These are phyloP conservation scores for Aspergillus texensis DNA, from an alignment of 2,329 filamentous ascomycete species.

Conservation along the genomic window DNA sequence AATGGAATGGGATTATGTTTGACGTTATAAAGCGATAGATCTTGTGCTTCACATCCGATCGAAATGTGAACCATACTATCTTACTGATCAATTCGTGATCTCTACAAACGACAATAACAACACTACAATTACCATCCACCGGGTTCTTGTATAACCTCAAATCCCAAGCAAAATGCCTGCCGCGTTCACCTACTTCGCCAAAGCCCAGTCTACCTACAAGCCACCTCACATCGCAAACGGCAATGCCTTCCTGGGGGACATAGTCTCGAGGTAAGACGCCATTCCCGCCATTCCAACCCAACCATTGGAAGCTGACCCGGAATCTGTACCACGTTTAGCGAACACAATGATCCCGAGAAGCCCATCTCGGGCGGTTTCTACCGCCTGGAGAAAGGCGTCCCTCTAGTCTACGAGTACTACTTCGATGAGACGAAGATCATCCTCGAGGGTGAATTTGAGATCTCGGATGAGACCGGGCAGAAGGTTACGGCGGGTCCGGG, in stretches of 20 bases:
- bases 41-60: not conserved
- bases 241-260: conserved; percentile 68
- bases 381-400: conserved; percentile 67
- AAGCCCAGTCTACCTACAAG: conserved; percentile 63
- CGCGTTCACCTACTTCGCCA: conserved; percentile 56
- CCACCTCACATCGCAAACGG: conserved; percentile 68
- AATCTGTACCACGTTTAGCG: conserved; percentile 37
- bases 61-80: not conserved
- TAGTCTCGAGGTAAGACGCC: conserved; percentile 53
- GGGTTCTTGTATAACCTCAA: not conserved
- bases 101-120: not conserved
- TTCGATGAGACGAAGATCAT: conserved; percentile 78
- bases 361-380: conserved; percentile 68
- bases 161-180: conserved; percentile 36
- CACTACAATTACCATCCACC: not conserved
- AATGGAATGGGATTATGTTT: not conserved
- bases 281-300: not conserved
- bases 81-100: not conserved
- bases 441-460: conserved; percentile 67
- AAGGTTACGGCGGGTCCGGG: conserved; percentile 62
- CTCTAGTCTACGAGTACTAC: conserved; percentile 68
- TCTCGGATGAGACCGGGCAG: conserved; percentile 64
- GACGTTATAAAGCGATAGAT: not conserved
- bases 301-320: not conserved
- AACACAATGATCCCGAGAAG: conserved; percentile 58